Conservation (phyloP, 257 asterid species). For the Plantago elongata region DNA sequence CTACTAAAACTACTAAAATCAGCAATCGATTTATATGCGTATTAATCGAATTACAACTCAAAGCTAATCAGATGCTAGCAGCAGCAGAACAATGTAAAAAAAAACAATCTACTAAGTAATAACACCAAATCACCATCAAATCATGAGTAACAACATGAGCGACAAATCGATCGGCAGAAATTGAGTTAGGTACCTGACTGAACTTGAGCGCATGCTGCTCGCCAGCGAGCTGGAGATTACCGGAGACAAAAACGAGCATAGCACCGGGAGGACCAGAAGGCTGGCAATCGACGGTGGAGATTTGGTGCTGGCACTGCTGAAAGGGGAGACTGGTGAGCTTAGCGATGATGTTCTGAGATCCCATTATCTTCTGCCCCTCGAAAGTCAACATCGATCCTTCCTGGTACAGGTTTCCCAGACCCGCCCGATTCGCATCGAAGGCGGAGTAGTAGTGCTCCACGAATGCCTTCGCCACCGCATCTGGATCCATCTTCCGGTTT, state of each 20-base stretch:
- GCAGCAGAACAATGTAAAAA: too few species aligned
- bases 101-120: too few species aligned
- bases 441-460: conserved; percentile 27
- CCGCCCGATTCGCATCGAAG: conserved; percentile 26
- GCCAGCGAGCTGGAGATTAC: conserved; percentile 15
- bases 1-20: too few species aligned
- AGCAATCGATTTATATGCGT: too few species aligned
- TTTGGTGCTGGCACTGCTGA: conserved; percentile 20
- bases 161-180: too few species aligned
- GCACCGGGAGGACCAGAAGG: conserved; percentile 17
- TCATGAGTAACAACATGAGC: not conserved
- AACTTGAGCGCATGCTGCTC: conserved; percentile 12
- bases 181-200: conserved; percentile 10
- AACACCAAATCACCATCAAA: not conserved
- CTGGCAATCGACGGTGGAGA: conserved; percentile 20
- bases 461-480: conserved; percentile 29
- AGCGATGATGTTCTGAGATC: conserved; percentile 22
- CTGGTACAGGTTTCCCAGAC: conserved; percentile 20
- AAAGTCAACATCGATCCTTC: conserved; percentile 28
- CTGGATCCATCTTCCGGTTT: conserved; percentile 22
- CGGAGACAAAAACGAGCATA: conserved; percentile 19
- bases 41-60: too few species aligned
- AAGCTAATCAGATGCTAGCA: too few species aligned
- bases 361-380: conserved; percentile 27
- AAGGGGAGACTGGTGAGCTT: conserved; percentile 9